Base-by-base conservation (phyloP, 2,329 filamentous ascomycete species). In the Penicillium sp. region DNA sequence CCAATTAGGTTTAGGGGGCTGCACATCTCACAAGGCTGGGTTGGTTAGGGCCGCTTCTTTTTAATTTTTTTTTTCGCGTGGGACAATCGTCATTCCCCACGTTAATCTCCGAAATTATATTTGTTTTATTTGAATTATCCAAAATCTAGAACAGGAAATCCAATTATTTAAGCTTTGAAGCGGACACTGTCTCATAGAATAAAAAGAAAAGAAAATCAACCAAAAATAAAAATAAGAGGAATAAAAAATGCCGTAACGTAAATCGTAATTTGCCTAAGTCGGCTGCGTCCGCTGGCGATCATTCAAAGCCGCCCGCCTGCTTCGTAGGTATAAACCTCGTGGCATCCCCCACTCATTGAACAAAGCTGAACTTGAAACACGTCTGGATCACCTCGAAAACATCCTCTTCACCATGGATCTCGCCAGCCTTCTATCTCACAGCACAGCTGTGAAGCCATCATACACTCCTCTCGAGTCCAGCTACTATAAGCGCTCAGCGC, bases 361-460 rank as follows among this genome's bases (percentile, higher is more conserved):
- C 31, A 37, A 36, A 22, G 34, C 25, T 11, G 34, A 25, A 53
- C 40, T 37, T 36, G 45, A 42, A 48, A 36, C 41, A 45, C 43
- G 49, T 33, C 45, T 36, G 25, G 36, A 50, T 28, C 41, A 40
- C 33, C 30, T 46, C 35, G 14, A 44, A 45, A 38, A 34, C 37
- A 22, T 36, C 45, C 25, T 14, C 30, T 16, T 34, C 57, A 63
- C 45, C 53, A 69, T 69, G 67, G 65, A 69, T 64, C 61, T 69
- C 55, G 64, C 67, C 44, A 67, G 50, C 52, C 64, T 69, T 18
- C 62, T 69, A 45, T 57, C 62, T 14, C 59, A 62, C 41, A 58
- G 62, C 50, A 16, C 45, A 28, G 62, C 57, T 41, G 58, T 63
- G 34, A 63, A 64, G 55, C 52, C 59, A 2, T 7, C 30, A 13